phyloP scores from a whole-genome alignment of 2,329 filamentous ascomycete genomes.

The Lasiodiplodia theobromae region DNA sequence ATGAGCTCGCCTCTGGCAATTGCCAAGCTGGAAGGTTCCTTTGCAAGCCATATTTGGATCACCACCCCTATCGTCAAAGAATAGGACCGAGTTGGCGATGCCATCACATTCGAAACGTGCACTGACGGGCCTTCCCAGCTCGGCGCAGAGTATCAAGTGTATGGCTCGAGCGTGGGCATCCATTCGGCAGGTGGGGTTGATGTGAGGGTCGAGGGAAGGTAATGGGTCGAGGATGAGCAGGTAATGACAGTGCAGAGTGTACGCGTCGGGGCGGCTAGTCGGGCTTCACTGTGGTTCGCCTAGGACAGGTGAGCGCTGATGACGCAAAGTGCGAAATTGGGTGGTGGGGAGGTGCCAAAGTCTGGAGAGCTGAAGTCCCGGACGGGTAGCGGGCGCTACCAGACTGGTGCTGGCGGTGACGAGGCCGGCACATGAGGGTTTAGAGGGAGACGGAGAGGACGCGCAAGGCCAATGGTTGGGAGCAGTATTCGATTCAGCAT shows the following conservation, averaged over 20 bases:
- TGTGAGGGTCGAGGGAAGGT: background rate
- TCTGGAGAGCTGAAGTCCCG: background rate
- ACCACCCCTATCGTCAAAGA: background rate
- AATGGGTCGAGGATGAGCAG: background rate
- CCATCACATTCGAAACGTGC: background rate
- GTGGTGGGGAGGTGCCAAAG: background rate
- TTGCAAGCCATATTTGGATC: background rate
- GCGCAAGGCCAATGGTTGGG: background rate
- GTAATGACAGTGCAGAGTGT: background rate
- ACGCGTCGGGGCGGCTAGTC: background rate
- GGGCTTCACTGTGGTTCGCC: background rate
- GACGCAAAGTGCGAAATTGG: background rate
- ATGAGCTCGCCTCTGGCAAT: background rate
- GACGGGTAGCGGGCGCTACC: background rate
- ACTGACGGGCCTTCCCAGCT: slow-evolving; percentile 11
- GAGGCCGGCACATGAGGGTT: background rate
- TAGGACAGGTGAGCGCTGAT: background rate
- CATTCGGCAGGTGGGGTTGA: background rate
- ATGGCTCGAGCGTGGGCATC: background rate
- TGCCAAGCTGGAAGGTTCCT: slow-evolving; percentile 19
- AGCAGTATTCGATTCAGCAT: background rate
- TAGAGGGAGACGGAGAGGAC: background rate
- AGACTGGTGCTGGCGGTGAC: background rate
- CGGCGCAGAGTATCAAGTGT: background rate
- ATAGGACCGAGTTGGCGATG: slow-evolving; percentile 9